phyloP scores from a whole-genome alignment of 148 eudicot species.

The Pouteria glomerata region DNA sequence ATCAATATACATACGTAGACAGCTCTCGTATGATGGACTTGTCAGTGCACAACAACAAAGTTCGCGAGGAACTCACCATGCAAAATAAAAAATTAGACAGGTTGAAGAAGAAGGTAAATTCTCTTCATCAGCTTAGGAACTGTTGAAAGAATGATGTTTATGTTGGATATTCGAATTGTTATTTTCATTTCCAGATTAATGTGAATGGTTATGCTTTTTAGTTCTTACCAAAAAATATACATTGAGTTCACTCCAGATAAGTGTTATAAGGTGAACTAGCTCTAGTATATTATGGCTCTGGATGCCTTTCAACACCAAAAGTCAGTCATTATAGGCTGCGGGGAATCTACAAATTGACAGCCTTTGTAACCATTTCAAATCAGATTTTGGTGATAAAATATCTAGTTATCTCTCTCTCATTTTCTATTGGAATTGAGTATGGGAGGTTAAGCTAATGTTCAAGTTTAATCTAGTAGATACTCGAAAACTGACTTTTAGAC shows the following conservation, averaged over 20 bases:
- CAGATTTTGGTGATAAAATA: too few relatives aligned
- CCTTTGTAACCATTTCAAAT: too few relatives aligned
- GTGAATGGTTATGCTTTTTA: not conserved
- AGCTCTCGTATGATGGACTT: constrained; percentile 25
- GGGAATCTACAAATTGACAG: too few relatives aligned
- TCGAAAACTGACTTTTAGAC: too few relatives aligned
- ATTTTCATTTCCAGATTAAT: not conserved
- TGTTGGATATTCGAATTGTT: not conserved
- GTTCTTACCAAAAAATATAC: not conserved
- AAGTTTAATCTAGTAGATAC: too few relatives aligned
- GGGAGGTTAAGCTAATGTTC: too few relatives aligned
- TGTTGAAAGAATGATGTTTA: not conserved
- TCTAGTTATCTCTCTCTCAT: too few relatives aligned
- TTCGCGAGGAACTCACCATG: constrained; percentile 44
- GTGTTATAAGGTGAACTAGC: not conserved
- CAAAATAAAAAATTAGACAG: constrained; percentile 54
- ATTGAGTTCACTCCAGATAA: not conserved
- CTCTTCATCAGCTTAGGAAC: not conserved
- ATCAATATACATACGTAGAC: constrained; percentile 32
- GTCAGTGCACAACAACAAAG: constrained; percentile 38
- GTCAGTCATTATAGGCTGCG: too few relatives aligned
- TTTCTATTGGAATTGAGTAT: too few relatives aligned
- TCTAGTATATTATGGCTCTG: not conserved
- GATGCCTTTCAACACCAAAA: not conserved
- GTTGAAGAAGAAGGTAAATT: constrained; percentile 64